A percentile compares a stretch with the other conserved stretches of the same genome.
phyloP scores from a whole-genome alignment of 805 yeast genomes.

The Pichia ethanolica region DNA sequence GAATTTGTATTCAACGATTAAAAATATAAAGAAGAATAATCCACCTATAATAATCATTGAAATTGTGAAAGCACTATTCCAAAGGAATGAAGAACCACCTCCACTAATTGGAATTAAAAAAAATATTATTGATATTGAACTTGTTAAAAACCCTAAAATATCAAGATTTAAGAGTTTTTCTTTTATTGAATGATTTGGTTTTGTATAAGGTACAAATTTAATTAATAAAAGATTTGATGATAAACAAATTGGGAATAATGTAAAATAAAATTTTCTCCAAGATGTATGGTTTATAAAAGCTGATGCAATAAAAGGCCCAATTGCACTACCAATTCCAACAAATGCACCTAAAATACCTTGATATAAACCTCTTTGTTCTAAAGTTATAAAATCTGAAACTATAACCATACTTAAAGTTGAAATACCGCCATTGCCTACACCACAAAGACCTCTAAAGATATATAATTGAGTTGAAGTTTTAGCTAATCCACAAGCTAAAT shows the following conservation, averaged over 20 bases:
- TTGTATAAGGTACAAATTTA: not conserved
- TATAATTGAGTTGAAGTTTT: conserved; percentile 40
- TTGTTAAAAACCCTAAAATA: conserved; percentile 42
- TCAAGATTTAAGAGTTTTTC: conserved; percentile 37
- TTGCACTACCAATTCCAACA: conserved; percentile 44
- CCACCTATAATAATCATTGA: conserved; percentile 38
- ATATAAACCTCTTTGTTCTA: conserved; percentile 47
- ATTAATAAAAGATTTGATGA: not conserved
- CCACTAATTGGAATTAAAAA: conserved; percentile 51
- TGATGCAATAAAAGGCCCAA: conserved; percentile 11
- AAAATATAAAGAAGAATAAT: conserved; percentile 32
- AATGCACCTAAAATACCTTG: conserved; percentile 49
- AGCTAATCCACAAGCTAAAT: conserved; percentile 46
- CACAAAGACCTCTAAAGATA: conserved; percentile 47
- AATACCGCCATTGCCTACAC: conserved; percentile 50
- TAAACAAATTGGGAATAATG: conserved; percentile 5
- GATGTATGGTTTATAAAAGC: not conserved
- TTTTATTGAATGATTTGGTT: not conserved
- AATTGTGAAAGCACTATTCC: conserved; percentile 43
- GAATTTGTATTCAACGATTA: conserved; percentile 42
- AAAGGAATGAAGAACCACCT: conserved; percentile 52
- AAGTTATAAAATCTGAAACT: conserved; percentile 45
- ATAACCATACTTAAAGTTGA: conserved; percentile 45
- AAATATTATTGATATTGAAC: conserved; percentile 41
- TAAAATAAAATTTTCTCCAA: not conserved